These are phyloP conservation scores for Lactarius sanguifluus DNA, from an alignment of 768 basidiomycete genomes.

Conservation along the genomic window DNA sequence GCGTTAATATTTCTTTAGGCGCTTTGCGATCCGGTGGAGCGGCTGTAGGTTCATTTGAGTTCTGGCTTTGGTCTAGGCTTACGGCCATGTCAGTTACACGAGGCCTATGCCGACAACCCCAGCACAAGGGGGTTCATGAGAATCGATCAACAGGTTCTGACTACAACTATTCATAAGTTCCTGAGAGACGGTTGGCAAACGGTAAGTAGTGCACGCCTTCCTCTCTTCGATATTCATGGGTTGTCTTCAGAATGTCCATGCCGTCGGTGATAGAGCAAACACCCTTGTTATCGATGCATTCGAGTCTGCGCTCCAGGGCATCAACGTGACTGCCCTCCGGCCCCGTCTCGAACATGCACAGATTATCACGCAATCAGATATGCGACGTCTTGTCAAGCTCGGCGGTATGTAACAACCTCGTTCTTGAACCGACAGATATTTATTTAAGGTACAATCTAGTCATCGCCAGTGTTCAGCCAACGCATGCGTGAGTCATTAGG, in stretches of 20 bases:
- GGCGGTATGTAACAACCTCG: slow-evolving; percentile 54
- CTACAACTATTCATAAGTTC: slow-evolving; percentile 64
- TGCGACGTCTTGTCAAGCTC: slow-evolving; percentile 71
- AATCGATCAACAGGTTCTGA: slow-evolving; percentile 58
- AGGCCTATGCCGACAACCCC: slow-evolving; percentile 81
- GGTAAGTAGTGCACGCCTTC: slow-evolving; percentile 45
- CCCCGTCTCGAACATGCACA: slow-evolving; percentile 92
- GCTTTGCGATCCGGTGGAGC: slow-evolving; percentile 90
- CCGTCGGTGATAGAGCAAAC: slow-evolving; percentile 87
- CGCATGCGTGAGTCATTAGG: slow-evolving; percentile 65
- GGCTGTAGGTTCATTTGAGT: slow-evolving; percentile 50
- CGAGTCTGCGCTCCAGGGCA: slow-evolving; percentile 60
- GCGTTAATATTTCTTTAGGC: slow-evolving; percentile 43
- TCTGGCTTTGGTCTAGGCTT: slow-evolving; percentile 4
- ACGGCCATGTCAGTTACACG: slow-evolving; percentile 54
- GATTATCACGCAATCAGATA: slow-evolving; percentile 74
- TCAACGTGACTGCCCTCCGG: slow-evolving; percentile 62
- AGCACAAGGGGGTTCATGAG: slow-evolving; percentile 78
- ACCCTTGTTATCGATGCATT: slow-evolving; percentile 81
- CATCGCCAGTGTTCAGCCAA: slow-evolving; percentile 89
- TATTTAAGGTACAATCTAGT: slow-evolving; percentile 44
- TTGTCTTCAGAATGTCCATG: slow-evolving; percentile 71
- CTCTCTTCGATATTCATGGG: not conserved
- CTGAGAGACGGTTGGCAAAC: slow-evolving; percentile 88
- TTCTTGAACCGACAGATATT: not conserved